phyloP scores from a whole-genome alignment of 2,329 filamentous ascomycete species.

The Elsinoe arachidis region DNA sequence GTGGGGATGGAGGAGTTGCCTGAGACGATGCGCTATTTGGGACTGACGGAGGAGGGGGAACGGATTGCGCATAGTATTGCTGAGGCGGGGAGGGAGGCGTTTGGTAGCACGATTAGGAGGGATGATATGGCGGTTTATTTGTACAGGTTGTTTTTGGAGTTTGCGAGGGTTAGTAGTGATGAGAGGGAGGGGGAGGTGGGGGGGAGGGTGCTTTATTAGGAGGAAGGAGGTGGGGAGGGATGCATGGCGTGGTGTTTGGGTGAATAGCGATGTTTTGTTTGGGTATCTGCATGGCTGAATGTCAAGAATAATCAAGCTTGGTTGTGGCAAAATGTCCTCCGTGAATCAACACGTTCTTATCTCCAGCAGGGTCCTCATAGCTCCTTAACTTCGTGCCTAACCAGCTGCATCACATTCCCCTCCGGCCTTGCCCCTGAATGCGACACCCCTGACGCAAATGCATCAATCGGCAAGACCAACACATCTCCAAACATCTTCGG shows the following conservation, averaged over 20 bases:
- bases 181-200: conserved; percentile 28
- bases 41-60: conserved; percentile 19
- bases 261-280: background rate
- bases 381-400: too few species aligned
- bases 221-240: background rate
- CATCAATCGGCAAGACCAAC: too few species aligned
- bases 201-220: background rate
- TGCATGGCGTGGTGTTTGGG: background rate
- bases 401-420: too few species aligned
- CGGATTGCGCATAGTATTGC: conserved; percentile 16
- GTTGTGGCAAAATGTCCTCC: too few species aligned
- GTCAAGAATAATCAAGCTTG: background rate
- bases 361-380: too few species aligned
- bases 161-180: conserved; percentile 59
- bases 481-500: too few species aligned
- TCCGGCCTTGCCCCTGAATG: too few species aligned
- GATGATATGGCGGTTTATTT: conserved; percentile 60
- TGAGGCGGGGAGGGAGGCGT: conserved; percentile 16
- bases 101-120: conserved; percentile 13
- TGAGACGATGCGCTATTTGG: conserved; percentile 43
- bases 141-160: conserved; percentile 65
- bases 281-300: background rate
- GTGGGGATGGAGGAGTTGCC: conserved; percentile 44
- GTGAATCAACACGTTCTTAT: too few species aligned
- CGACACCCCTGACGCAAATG: too few species aligned